Evolutionary conservation across 768 basidiomycete species (phyloP).

Genomic region (Scleroderma citrinum): DNA sequence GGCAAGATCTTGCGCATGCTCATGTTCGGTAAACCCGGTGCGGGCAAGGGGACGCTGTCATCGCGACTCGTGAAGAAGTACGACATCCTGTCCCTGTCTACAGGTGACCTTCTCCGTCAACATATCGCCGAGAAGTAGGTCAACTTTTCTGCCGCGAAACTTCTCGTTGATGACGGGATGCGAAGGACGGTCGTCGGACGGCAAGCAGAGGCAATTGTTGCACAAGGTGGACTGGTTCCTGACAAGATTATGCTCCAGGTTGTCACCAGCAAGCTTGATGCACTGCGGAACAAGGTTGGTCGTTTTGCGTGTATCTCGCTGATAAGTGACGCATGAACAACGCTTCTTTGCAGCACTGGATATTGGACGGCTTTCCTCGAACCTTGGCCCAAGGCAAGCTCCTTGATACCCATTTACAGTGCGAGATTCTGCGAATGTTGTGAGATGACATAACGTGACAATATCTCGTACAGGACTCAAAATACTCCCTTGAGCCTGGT

Average conservation of each 20-base stretch:
- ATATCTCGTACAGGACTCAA: conserved; percentile 40
- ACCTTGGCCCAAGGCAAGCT: conserved; percentile 80
- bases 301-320: neutral
- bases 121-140: conserved; percentile 66
- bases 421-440: conserved; percentile 13
- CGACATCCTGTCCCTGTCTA: conserved; percentile 70
- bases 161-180: conserved; percentile 1
- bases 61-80: conserved; percentile 73
- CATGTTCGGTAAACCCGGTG: conserved; percentile 59
- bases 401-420: conserved; percentile 73
- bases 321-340: neutral
- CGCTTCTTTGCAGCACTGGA: conserved; percentile 62
- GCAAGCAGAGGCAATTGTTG: conserved; percentile 74
- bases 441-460: neutral
- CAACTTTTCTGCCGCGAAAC: neutral
- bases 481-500: conserved; percentile 69
- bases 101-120: conserved; percentile 80
- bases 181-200: conserved; percentile 62
- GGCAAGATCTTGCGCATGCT: conserved; percentile 39
- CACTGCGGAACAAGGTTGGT: conserved; percentile 57
- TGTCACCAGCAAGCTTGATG: conserved; percentile 65
- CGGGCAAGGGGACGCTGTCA: conserved; percentile 82
- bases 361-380: conserved; percentile 89
- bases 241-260: conserved; percentile 79
- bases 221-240: conserved; percentile 67